Conservation (phyloP, 2,329 filamentous ascomycete genomes). For the Cladobotryum protrusum region DNA sequence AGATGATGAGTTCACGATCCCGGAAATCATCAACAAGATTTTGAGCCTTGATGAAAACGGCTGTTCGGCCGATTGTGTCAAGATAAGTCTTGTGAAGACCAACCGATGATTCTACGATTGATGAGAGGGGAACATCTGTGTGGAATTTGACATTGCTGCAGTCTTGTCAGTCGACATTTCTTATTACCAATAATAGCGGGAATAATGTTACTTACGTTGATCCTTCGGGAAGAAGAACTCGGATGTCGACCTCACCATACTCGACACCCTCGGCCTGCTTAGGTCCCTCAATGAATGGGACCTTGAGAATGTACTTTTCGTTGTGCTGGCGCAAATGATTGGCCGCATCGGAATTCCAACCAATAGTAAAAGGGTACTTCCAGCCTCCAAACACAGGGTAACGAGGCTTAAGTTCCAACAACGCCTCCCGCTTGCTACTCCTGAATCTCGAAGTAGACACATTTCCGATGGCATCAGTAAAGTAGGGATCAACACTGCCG, state of each 20-base stretch:
- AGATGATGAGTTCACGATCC: slow-evolving; percentile 75
- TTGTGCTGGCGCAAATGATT: slow-evolving; percentile 64
- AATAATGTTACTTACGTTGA: slow-evolving; percentile 57
- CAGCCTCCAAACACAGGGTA: slow-evolving; percentile 97
- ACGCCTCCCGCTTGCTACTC: slow-evolving; percentile 67
- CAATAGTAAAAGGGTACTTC: slow-evolving; percentile 96
- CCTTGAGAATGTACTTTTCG: slow-evolving; percentile 76
- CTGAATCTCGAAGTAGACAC: slow-evolving; percentile 91
- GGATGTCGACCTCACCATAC: slow-evolving; percentile 74
- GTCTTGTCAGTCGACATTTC: slow-evolving; percentile 29
- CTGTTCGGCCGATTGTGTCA: slow-evolving; percentile 84
- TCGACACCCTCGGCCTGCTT: slow-evolving; percentile 79
- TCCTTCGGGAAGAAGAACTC: slow-evolving; percentile 85
- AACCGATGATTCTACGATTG: slow-evolving; percentile 52
- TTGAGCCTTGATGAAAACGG: slow-evolving; percentile 69
- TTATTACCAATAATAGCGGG: not conserved
- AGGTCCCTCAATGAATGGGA: slow-evolving; percentile 90
- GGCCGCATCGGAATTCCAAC: slow-evolving; percentile 85
- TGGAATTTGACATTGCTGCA: slow-evolving; percentile 70
- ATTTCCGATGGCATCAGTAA: slow-evolving; percentile 92
- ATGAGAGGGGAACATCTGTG: slow-evolving; percentile 61
- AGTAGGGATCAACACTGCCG: slow-evolving; percentile 84
- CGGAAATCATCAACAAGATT: slow-evolving; percentile 90
- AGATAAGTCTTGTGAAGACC: slow-evolving; percentile 82
- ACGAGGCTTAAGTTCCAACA: slow-evolving; percentile 83